Percentiles rank a stretch among this genome's conserved stretches.
Evolutionary conservation across 768 basidiomycete species (phyloP).

Genomic region (Leccinellum albellum): DNA sequence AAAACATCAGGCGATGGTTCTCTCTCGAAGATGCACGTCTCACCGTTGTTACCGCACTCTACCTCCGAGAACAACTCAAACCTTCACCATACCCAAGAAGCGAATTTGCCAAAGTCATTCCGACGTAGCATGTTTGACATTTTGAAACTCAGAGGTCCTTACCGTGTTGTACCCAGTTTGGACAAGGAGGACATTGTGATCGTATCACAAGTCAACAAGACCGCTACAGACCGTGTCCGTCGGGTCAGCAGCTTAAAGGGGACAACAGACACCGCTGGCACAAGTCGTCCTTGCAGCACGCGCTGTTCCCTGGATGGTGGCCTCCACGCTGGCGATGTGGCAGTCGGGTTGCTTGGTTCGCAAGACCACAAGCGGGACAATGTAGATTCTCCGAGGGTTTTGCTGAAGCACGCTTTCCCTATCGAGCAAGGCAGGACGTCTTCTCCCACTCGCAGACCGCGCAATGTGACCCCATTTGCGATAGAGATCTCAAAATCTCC

Average conservation of each 20-base stretch:
- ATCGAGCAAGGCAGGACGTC: background rate
- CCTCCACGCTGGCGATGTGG: background rate
- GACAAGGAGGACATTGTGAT: slow-evolving; percentile 1
- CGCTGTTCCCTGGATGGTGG: slow-evolving; percentile 2
- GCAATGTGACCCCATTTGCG: slow-evolving; percentile 11
- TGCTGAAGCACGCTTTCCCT: background rate
- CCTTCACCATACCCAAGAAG: background rate
- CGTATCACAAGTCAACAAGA: background rate
- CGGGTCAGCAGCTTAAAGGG: slow-evolving; percentile 1
- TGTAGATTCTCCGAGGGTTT: background rate
- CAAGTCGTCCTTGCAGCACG: background rate
- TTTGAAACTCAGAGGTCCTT: slow-evolving; percentile 13
- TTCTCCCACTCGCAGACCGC: background rate
- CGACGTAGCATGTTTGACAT: slow-evolving; percentile 23
- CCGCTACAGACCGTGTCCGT: background rate
- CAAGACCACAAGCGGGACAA: background rate
- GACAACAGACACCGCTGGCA: background rate
- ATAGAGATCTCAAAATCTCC: background rate
- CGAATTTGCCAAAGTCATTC: slow-evolving; percentile 11
- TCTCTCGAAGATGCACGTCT: slow-evolving; percentile 3
- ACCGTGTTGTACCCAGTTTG: background rate
- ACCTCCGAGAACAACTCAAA: background rate
- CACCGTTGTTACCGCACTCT: background rate
- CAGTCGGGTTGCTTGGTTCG: background rate
- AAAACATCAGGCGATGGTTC: background rate